Evolutionary conservation across 2,329 filamentous ascomycete species (phyloP), one percentile per base, ranked within the genome.

Genomic region (Hymenoscyphus salicellus): DNA sequence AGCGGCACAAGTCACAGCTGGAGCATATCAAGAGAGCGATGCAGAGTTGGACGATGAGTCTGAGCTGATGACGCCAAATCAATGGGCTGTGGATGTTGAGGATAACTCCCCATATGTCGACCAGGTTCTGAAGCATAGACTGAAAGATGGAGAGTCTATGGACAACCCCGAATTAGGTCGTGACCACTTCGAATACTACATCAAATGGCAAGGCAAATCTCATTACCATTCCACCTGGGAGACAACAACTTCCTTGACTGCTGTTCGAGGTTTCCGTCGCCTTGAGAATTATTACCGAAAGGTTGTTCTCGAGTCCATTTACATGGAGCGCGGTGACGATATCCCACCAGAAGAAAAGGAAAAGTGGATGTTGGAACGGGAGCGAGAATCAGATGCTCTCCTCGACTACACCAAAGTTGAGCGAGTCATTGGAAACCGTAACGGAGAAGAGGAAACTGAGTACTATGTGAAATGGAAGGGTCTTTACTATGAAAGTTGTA

Each of bases 391-490:
- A 65, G 93, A 98, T 76, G 90, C 92, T 2, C 85, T 96, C 60
- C 89, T 91, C 68, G 93, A 98, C 74, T 96, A 92, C 77, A 95
- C 91, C 68, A 89, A 95, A 71, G 93, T 97, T 36, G 95, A 99
- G 77, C 88, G 95, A 72, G 89, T 99, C 65, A 97, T 99, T 72
- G 91, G 91, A 62, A 86, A 89, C 65, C 88, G 91, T 68, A 87
- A 92, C 64, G 90, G 89, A 28, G 92, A 95, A 16, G 89, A 91
- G 8, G 92, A 88, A 58, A 86, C 86, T 0, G 92, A 98, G 76
- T 99, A 99, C 77, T 92, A 89, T 69, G 90, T 98, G 78, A 99
- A 99, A 80, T 99, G 95, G 93, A 96, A 95, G 78, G 91, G 92
- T 11, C 84, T 98, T 60, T 91, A 89, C 61, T 99, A 99, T 75